Conservation (phyloP, 2,329 filamentous ascomycete genomes). For the Pseudogymnoascus sp. region DNA sequence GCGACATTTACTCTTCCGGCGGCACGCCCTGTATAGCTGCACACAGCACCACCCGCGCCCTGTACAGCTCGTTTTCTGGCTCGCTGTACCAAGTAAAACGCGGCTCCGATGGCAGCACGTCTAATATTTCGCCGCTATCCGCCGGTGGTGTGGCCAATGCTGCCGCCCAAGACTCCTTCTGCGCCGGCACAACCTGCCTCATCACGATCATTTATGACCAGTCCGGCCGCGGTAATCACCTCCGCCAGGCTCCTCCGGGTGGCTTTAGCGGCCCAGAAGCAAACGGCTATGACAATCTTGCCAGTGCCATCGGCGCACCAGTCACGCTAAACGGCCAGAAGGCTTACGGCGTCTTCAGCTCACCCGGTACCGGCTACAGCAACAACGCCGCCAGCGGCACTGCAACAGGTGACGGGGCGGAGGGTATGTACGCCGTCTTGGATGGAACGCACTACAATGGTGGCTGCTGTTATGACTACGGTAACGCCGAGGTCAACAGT, state of each 20-base stretch:
- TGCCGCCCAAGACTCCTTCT: slow-evolving; percentile 54
- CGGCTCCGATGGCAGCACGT: slow-evolving; percentile 39
- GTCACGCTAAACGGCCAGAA: slow-evolving; percentile 54
- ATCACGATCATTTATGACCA: slow-evolving; percentile 62
- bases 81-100: slow-evolving; percentile 54
- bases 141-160: slow-evolving; percentile 58
- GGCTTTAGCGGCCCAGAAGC: slow-evolving; percentile 48
- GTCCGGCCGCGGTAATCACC: slow-evolving; percentile 53
- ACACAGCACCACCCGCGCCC: slow-evolving; percentile 56
- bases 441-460: slow-evolving; percentile 54
- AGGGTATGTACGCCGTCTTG: slow-evolving; percentile 55
- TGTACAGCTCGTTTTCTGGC: slow-evolving; percentile 48
- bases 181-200: slow-evolving; percentile 51
- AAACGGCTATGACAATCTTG: slow-evolving; percentile 53
- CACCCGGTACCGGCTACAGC: slow-evolving; percentile 56
- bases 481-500: slow-evolving; percentile 48
- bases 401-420: slow-evolving; percentile 46
- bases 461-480: slow-evolving; percentile 51
- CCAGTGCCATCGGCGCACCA: slow-evolving; percentile 52
- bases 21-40: slow-evolving; percentile 57
- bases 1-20: slow-evolving; percentile 53
- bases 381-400: slow-evolving; percentile 47
- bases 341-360: slow-evolving; percentile 57
- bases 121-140: slow-evolving; percentile 36
- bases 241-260: slow-evolving; percentile 54